Evolutionary conservation across 225 moss, liverwort and hornwort species (phyloP).

Genomic region (Neckera pumila): DNA sequence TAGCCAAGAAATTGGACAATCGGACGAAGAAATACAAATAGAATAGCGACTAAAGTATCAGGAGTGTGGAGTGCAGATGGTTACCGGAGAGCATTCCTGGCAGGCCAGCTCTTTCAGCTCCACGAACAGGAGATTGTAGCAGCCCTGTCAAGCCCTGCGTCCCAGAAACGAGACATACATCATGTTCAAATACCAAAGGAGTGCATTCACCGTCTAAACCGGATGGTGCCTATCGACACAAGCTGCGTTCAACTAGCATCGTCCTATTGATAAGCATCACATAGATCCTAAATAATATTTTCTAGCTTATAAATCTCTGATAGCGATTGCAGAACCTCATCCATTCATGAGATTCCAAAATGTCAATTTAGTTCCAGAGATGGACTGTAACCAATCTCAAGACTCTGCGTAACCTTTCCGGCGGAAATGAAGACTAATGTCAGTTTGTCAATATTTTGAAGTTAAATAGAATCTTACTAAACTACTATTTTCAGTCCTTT

Average conservation of each 20-base stretch:
- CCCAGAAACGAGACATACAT: not conserved
- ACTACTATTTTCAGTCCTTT: not conserved
- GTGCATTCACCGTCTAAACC: not conserved
- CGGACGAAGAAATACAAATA: not conserved
- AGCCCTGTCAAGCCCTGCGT: slow-evolving; percentile 86
- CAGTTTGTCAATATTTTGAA: not conserved
- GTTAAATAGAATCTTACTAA: not conserved
- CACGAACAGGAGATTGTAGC: slow-evolving; percentile 87
- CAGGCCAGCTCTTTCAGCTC: slow-evolving; percentile 94
- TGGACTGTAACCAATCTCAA: not conserved
- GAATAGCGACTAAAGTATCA: not conserved
- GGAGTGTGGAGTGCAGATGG: not conserved
- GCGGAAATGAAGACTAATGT: not conserved
- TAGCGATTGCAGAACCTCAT: not conserved
- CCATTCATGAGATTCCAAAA: not conserved
- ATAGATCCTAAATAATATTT: not conserved
- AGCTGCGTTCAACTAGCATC: not conserved
- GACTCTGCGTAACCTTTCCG: not conserved
- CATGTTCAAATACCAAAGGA: not conserved
- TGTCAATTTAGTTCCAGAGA: not conserved
- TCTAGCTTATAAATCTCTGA: not conserved
- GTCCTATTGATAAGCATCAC: not conserved
- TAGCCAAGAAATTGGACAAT: not conserved
- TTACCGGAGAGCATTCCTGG: slow-evolving; percentile 94
- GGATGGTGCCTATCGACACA: not conserved